Conservation (phyloP, 495 filamentous ascomycete genomes). For the Filosporella fistucella region DNA sequence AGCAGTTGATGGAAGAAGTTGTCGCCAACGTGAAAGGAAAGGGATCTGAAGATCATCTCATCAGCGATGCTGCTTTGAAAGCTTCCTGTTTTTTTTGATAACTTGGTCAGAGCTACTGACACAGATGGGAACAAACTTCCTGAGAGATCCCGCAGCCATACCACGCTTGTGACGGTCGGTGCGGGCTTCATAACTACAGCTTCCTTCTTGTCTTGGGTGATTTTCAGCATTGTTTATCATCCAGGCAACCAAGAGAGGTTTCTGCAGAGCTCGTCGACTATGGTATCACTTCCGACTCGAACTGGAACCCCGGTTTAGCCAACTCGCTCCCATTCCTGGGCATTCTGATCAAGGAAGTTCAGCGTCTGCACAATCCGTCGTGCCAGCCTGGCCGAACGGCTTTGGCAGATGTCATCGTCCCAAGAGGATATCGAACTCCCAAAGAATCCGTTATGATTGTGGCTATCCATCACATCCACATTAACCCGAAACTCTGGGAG, state of each 20-base stretch:
- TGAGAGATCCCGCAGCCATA: conserved; percentile 18
- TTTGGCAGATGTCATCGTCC: conserved; percentile 44
- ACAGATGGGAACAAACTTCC: conserved; percentile 49
- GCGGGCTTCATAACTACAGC: conserved; percentile 53
- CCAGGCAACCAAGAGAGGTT: conserved; percentile 45
- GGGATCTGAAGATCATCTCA: conserved; percentile 36
- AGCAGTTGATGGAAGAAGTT: conserved; percentile 34
- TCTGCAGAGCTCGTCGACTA: conserved; percentile 48
- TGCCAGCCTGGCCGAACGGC: conserved; percentile 52
- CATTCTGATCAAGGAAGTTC: conserved; percentile 53
- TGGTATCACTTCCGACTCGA: conserved; percentile 32
- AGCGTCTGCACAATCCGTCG: conserved; percentile 49
- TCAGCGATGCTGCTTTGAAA: conserved; percentile 46
- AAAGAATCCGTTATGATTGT: conserved; percentile 42
- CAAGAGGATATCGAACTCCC: conserved; percentile 50
- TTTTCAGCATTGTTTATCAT: conserved; percentile 45
- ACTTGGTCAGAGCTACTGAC: conserved; percentile 41
- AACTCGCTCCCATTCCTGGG: conserved; percentile 43
- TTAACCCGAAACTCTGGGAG: conserved; percentile 45
- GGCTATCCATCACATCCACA: conserved; percentile 47
- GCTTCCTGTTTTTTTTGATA: conserved; percentile 47
- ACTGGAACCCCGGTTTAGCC: conserved; percentile 35
- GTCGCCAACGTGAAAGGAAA: conserved; percentile 26
- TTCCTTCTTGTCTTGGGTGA: conserved; percentile 46
- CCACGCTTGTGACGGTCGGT: conserved; percentile 30